These are phyloP conservation scores for Pyrenochaeta sp. DNA, from an alignment of 2,329 filamentous ascomycete species.

Conservation along the genomic window DNA sequence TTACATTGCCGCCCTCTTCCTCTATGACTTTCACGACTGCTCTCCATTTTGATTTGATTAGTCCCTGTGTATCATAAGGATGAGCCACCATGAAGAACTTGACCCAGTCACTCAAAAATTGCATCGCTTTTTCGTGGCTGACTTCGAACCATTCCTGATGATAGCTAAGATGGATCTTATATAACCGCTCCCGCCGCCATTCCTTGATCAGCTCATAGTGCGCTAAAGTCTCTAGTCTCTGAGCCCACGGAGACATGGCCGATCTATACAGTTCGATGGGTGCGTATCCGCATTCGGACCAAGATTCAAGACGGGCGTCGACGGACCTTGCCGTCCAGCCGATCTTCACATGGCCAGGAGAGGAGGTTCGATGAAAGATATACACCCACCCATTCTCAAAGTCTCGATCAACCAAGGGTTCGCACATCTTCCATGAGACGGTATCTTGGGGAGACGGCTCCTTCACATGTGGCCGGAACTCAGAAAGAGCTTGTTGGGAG, in stretches of 20 bases:
- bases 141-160: conserved; percentile 12
- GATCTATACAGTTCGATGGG: conserved; percentile 8
- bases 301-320: conserved; percentile 5
- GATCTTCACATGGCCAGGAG: conserved; percentile 14
- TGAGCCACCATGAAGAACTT: conserved; percentile 6
- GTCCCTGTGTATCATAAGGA: neutral
- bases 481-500: conserved; percentile 3
- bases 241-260: conserved; percentile 7
- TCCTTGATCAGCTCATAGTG: conserved; percentile 18
- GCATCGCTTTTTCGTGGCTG: conserved; percentile 8
- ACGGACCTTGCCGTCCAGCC: conserved; percentile 13
- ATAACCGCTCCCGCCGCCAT: conserved; percentile 10
- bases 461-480: conserved; percentile 9
- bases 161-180: conserved; percentile 1
- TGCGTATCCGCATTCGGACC: conserved; percentile 11
- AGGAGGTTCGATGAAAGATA: conserved; percentile 7
- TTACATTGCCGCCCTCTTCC: too few relatives aligned
- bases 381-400: conserved; percentile 11
- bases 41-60: neutral
- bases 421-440: conserved; percentile 7
- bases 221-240: conserved; percentile 16
- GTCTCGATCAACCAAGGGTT: conserved; percentile 4
- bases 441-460: conserved; percentile 4
- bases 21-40: neutral
- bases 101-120: conserved; percentile 5